These are phyloP conservation scores for Calocybe gambosa DNA, from an alignment of 1,284 basidiomycete species.

Conservation along the genomic window DNA sequence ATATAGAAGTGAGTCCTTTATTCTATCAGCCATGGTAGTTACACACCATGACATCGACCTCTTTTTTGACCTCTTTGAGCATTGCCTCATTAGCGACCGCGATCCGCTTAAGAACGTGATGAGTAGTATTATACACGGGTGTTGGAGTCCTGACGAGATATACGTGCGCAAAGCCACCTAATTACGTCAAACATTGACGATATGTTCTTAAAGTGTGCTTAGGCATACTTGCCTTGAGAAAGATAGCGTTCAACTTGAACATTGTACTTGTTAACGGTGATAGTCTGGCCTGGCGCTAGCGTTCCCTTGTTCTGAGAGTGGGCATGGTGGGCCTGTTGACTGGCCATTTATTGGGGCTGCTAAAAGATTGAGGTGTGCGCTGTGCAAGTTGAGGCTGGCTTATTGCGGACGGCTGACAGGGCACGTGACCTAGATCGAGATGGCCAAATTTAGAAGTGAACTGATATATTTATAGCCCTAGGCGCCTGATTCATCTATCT, in stretches of 20 bases:
- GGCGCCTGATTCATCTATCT: background rate
- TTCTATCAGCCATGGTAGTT: slow-evolving; percentile 12
- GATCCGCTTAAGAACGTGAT: slow-evolving; percentile 96
- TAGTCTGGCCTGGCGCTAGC: slow-evolving; percentile 76
- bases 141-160: slow-evolving; percentile 88
- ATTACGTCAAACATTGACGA: slow-evolving; percentile 11
- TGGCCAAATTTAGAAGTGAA: background rate
- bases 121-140: slow-evolving; percentile 85
- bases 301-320: slow-evolving; percentile 56
- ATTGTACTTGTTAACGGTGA: slow-evolving; percentile 84
- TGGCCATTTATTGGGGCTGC: slow-evolving; percentile 25
- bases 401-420: background rate
- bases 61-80: slow-evolving; percentile 93
- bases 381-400: background rate
- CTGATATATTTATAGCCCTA: slow-evolving; percentile 6
- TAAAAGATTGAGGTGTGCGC: slow-evolving; percentile 4
- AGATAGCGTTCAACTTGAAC: slow-evolving; percentile 85
- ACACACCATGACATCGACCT: slow-evolving; percentile 97
- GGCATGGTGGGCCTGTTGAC: slow-evolving; percentile 32
- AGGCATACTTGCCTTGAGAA: slow-evolving; percentile 66
- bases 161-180: slow-evolving; percentile 97
- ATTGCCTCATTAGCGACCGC: slow-evolving; percentile 88
- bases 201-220: no score
- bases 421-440: slow-evolving; percentile 13
- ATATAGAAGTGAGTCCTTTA: slow-evolving; percentile 24